phyloP scores from a whole-genome alignment of 73 alveolate genomes.

The Stentor roeselii region DNA sequence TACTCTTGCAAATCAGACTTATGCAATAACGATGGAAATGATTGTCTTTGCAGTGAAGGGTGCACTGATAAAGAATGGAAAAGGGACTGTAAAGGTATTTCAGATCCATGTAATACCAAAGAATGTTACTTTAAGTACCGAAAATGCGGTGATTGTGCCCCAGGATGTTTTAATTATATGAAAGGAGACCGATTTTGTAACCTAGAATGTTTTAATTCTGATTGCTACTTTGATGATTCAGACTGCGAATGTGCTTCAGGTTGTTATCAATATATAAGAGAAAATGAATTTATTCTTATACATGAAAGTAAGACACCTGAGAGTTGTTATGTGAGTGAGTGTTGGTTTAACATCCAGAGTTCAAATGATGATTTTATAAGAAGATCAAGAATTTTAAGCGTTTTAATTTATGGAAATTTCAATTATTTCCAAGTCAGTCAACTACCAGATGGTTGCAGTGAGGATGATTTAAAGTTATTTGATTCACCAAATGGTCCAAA shows the following conservation, averaged over 20 bases:
- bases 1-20: background rate
- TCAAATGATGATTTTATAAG: background rate
- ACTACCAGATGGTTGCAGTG: background rate
- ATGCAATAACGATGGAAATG: background rate
- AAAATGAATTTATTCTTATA: no score
- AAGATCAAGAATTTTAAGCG: background rate
- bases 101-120: conserved; percentile 3
- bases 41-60: background rate
- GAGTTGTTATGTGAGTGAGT: background rate
- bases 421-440: no score
- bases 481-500: no score
- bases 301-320: background rate
- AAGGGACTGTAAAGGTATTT: background rate
- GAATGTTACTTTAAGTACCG: background rate
- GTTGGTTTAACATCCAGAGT: background rate
- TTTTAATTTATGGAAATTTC: no score
- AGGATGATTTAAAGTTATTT: background rate
- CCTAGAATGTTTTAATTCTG: background rate
- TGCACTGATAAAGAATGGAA: background rate
- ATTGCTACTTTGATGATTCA: background rate
- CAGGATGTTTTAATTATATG: conserved; percentile 11
- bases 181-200: background rate
- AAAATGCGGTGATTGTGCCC: background rate
- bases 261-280: background rate
- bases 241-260: conserved; percentile 25